Evolutionary conservation across 441 rosid species (phyloP), one percentile per base, ranked within the genome.

Genomic region (Brassica balearica): DNA sequence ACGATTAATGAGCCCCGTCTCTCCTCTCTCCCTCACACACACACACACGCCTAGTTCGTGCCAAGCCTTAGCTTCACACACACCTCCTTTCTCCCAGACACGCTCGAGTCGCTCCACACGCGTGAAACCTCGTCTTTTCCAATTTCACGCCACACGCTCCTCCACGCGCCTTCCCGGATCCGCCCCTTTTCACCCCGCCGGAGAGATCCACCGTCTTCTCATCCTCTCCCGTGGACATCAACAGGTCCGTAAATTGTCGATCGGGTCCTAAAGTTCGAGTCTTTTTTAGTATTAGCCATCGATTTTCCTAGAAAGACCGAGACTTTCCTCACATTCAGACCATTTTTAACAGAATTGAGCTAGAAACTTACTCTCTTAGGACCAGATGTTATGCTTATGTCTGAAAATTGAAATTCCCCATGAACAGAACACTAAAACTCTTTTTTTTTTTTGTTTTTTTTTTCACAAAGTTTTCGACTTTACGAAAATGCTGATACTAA

Each of bases 41-140:
- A 75, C 87, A 75, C 85, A 78, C 97, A 88, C 91, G 94, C 95
- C 86, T 71, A 82, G 82, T 85, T 80, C 93, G 97, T 91, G 96
- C 83, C 94, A 88, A 86, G 12, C 86, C 77, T 75, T 36, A 56
- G 77, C 55, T 69, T 76, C 82, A 74, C 86, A 75, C 90, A 77
- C 90, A 64, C 82, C 75, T 81, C 72, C 83, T 77, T 55, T 76
- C 89, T 85, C 87, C 87, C 79, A 85, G 78, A 79, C 95, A 90
- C 91, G 95, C 83, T 87, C 84, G 90, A 75, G 66, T 25, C 77
- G 55, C 65, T 36, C 48, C 97, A 79, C 95, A 91, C 97, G 93
- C 84, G 93, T 84, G 94, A 87, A 78, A 19, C 86, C 86, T 87
- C 86, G 34, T 80, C 83, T 41, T 69, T 60, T 51, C 81, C 73